phyloP scores from a whole-genome alignment of 306 rosid genomes.

The Boehmeria nivea region DNA sequence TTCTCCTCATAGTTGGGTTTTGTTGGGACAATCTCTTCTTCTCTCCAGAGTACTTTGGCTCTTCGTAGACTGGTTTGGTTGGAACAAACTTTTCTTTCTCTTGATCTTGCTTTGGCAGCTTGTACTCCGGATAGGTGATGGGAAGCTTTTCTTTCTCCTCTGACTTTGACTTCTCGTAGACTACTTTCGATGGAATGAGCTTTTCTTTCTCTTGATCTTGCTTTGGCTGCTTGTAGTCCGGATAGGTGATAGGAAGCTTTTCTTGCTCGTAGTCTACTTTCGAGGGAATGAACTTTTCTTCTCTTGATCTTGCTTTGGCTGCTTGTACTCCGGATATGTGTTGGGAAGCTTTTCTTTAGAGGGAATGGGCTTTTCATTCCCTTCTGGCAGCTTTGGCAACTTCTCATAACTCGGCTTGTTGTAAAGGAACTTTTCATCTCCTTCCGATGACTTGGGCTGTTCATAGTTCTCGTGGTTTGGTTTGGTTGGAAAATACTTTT shows the following conservation, averaged over 20 bases:
- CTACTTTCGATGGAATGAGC: neutral
- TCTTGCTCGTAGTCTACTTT: neutral
- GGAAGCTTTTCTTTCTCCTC: neutral
- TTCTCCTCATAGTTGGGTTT: neutral
- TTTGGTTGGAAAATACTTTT: neutral
- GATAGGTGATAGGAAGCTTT: too few relatives aligned
- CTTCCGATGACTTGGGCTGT: neutral
- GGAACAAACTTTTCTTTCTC: neutral
- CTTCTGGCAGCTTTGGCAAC: too few relatives aligned
- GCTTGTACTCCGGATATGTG: neutral
- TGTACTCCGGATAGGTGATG: neutral
- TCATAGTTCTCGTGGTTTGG: neutral
- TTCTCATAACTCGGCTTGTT: neutral
- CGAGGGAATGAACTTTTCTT: neutral
- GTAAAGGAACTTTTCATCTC: neutral
- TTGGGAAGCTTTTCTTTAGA: too few relatives aligned
- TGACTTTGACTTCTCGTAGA: neutral
- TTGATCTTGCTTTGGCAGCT: too few relatives aligned
- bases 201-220: neutral
- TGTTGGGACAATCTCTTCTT: neutral
- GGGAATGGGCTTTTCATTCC: neutral
- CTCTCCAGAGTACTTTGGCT: constrained; percentile 9
- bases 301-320: neutral
- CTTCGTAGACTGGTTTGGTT: neutral
- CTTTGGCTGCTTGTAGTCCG: too few relatives aligned